These are phyloP conservation scores for Hemileccinum impolitum DNA, from an alignment of 768 basidiomycete species.

Conservation along the genomic window DNA sequence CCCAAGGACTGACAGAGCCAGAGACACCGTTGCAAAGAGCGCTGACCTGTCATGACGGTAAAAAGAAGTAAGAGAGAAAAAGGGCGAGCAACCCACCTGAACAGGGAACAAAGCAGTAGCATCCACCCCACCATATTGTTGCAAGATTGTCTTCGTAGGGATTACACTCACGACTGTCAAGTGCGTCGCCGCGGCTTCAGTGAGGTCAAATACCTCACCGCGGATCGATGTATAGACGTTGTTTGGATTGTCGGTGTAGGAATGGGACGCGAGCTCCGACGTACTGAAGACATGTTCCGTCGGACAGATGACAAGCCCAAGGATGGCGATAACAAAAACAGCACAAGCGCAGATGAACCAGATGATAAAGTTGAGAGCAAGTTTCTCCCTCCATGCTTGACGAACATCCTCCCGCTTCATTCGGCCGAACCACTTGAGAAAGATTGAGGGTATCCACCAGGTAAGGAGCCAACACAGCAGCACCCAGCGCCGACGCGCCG, in stretches of 20 bases:
- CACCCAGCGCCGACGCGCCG: slow-evolving; percentile 85
- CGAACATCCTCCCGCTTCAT: slow-evolving; percentile 95
- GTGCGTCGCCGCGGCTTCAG: slow-evolving; percentile 63
- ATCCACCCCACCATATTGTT: slow-evolving; percentile 71
- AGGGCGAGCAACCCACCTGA: slow-evolving; percentile 51
- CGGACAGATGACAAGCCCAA: slow-evolving; percentile 90
- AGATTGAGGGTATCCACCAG: slow-evolving; percentile 80
- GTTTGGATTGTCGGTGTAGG: slow-evolving; percentile 56
- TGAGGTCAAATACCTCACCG: slow-evolving; percentile 93
- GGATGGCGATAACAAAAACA: slow-evolving; percentile 87
- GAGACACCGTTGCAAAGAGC: slow-evolving; percentile 87
- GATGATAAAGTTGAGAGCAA: slow-evolving; percentile 92
- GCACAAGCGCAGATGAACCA: slow-evolving; percentile 91
- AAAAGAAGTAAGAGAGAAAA: neutral
- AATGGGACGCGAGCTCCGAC: slow-evolving; percentile 73
- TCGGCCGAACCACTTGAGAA: slow-evolving; percentile 69
- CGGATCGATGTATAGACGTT: slow-evolving; percentile 81
- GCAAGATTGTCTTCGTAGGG: slow-evolving; percentile 66
- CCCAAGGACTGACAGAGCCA: slow-evolving; percentile 80
- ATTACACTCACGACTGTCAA: slow-evolving; percentile 67
- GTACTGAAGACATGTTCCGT: slow-evolving; percentile 87
- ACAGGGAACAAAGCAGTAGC: slow-evolving; percentile 88
- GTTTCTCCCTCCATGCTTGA: slow-evolving; percentile 97
- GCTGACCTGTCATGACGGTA: slow-evolving; percentile 58
- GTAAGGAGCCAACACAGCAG: slow-evolving; percentile 84